phyloP scores from a whole-genome alignment of 345 rosid genomes.

The Lepidium africanum region DNA sequence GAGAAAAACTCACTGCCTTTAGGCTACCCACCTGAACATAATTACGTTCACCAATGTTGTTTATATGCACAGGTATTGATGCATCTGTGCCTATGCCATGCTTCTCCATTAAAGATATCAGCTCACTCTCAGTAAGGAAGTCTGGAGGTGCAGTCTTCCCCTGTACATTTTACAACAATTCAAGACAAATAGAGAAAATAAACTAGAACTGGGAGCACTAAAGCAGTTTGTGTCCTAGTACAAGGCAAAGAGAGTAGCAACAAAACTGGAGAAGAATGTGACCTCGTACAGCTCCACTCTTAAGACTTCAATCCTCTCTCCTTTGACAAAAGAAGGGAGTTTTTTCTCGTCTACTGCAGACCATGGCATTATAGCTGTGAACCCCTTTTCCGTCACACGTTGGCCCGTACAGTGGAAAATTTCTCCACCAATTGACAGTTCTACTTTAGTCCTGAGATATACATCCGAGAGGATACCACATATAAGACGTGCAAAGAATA shows the following conservation, averaged over 20 bases:
- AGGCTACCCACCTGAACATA: slow-evolving; percentile 70
- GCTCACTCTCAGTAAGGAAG: slow-evolving; percentile 90
- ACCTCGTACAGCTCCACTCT: slow-evolving; percentile 82
- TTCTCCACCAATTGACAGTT: slow-evolving; percentile 74
- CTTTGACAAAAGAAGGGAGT: slow-evolving; percentile 58
- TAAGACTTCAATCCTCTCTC: slow-evolving; percentile 68
- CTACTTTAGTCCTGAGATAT: slow-evolving; percentile 63
- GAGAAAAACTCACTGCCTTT: neutral
- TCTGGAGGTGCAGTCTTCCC: slow-evolving; percentile 79
- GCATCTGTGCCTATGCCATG: slow-evolving; percentile 98
- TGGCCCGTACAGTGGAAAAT: slow-evolving; percentile 71
- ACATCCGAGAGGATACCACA: neutral
- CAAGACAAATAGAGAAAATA: neutral
- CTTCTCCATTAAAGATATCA: slow-evolving; percentile 94
- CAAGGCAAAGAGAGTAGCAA: neutral
- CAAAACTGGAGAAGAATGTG: slow-evolving; percentile 3
- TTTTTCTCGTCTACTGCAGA: slow-evolving; percentile 67
- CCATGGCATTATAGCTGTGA: slow-evolving; percentile 93
- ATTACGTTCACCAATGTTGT: slow-evolving; percentile 94
- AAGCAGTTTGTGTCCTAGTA: neutral
- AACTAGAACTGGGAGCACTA: neutral
- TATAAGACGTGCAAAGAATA: neutral
- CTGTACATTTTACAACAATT: slow-evolving; percentile 33
- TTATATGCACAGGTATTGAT: slow-evolving; percentile 85
- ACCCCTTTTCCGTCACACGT: slow-evolving; percentile 55